These are phyloP conservation scores for Lippia alba DNA, from an alignment of 305 asterid species.

Conservation along the genomic window DNA sequence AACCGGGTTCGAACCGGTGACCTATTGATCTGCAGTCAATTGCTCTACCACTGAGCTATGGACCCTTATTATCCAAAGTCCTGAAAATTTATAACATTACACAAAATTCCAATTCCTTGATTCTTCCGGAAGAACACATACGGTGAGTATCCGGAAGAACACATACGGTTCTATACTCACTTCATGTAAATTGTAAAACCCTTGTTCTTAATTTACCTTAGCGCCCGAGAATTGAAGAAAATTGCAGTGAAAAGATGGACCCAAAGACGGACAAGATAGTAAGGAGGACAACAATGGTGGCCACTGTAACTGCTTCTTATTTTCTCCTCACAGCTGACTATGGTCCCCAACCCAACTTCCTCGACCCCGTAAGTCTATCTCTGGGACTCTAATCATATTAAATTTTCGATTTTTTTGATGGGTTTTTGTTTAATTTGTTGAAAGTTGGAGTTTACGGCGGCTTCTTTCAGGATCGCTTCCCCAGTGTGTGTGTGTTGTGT, in stretches of 20 bases:
- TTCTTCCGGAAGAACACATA: too few relatives aligned
- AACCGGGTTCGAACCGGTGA: constrained; percentile 98
- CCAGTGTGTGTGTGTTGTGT: not conserved
- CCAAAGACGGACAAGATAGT: constrained; percentile 67
- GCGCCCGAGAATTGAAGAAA: not conserved
- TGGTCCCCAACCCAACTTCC: constrained; percentile 75
- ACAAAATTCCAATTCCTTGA: too few relatives aligned
- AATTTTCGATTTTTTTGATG: too few relatives aligned
- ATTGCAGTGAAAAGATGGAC: constrained; percentile 49
- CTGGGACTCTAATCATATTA: not conserved
- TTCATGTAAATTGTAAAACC: constrained; percentile 5
- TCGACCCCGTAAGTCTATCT: constrained; percentile 63
- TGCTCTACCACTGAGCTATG: constrained; percentile 99
- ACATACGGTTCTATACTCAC: not conserved
- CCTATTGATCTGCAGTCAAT: constrained; percentile 99
- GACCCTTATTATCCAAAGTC: too few relatives aligned
- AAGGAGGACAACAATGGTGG: constrained; percentile 77
- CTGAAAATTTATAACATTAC: too few relatives aligned
- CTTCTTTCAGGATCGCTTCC: constrained; percentile 9
- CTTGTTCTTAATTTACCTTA: not conserved
- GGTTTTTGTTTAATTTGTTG: not conserved
- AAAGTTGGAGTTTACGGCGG: not conserved
- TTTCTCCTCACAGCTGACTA: constrained; percentile 85
- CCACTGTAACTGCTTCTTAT: constrained; percentile 76
- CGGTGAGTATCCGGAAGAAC: too few relatives aligned